A percentile compares a stretch with the other conserved stretches of the same genome.
Evolutionary conservation across 768 basidiomycete species (phyloP).

Genomic region (Steccherinum ochraceum): DNA sequence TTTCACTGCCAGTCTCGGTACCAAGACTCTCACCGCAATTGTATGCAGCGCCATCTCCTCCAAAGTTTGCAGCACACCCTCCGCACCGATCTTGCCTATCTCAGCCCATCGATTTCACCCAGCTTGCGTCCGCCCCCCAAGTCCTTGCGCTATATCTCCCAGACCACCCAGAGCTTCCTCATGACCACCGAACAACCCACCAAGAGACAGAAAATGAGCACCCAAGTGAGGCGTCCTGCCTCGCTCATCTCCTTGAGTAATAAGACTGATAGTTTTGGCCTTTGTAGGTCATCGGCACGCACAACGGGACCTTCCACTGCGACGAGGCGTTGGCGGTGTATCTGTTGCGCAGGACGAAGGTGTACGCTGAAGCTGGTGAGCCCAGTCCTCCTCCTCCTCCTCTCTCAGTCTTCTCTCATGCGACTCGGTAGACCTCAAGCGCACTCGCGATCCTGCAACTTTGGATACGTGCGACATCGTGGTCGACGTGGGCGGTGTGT

Average conservation of each 20-base stretch:
- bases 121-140: not conserved
- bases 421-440: constrained; percentile 40
- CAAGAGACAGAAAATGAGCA: not conserved
- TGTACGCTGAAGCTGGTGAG: constrained; percentile 72
- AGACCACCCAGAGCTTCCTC: not conserved
- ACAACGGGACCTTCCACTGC: constrained; percentile 94
- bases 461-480: constrained; percentile 87
- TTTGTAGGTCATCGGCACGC: constrained; percentile 73
- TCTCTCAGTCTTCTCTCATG: constrained; percentile 24
- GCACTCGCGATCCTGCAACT: constrained; percentile 64
- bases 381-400: not conserved
- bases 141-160: not conserved
- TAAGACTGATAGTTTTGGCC: no score
- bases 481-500: constrained; percentile 92
- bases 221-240: no score
- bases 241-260: not conserved
- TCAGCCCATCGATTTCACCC: not conserved
- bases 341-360: constrained; percentile 70
- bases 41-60: not conserved
- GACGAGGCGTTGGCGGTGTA: constrained; percentile 95
- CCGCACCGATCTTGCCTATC: constrained; percentile 2
- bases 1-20: no score
- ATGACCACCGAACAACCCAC: not conserved
- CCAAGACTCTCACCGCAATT: no score
- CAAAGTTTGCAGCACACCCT: not conserved